Evolutionary conservation across 2,329 filamentous ascomycete genomes (phyloP).

Genomic region (Incumbomyces delicatus): DNA sequence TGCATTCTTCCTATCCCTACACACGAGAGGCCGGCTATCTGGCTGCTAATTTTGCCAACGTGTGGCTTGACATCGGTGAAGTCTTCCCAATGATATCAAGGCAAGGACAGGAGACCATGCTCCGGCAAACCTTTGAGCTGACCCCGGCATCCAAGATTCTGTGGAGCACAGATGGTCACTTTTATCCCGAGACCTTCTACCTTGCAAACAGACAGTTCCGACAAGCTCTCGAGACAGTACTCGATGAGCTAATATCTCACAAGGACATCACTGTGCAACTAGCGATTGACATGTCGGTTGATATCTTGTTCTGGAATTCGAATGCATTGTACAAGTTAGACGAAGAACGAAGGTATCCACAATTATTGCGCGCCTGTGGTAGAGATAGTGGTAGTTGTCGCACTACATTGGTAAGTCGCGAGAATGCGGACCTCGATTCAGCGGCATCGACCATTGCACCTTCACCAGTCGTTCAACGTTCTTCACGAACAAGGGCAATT

Average conservation of each 20-base stretch:
- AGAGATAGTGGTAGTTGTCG: constrained; percentile 15
- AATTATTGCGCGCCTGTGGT: constrained; percentile 19
- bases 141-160: constrained; percentile 66
- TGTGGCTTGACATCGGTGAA: constrained; percentile 73
- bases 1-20: constrained; percentile 75
- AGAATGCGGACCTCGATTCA: constrained; percentile 6
- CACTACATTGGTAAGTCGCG: constrained; percentile 11
- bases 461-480: background rate
- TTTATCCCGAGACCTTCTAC: constrained; percentile 67
- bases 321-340: constrained; percentile 63
- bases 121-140: constrained; percentile 65
- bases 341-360: constrained; percentile 24
- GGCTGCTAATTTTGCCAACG: constrained; percentile 65
- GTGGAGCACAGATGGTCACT: constrained; percentile 74
- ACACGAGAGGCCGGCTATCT: constrained; percentile 70
- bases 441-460: constrained; percentile 6
- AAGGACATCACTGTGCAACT: constrained; percentile 52
- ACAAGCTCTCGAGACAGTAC: constrained; percentile 56
- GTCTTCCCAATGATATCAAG: constrained; percentile 71
- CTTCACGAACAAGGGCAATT: constrained; percentile 2
- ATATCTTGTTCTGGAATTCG: constrained; percentile 66
- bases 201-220: constrained; percentile 63
- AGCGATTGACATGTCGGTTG: constrained; percentile 54
- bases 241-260: constrained; percentile 57
- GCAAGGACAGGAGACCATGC: constrained; percentile 60